Percentiles rank a stretch among this genome's conserved stretches.
These are phyloP conservation scores for Solanum peruvianum DNA, from an alignment of 257 asterid genomes.

Conservation along the genomic window DNA sequence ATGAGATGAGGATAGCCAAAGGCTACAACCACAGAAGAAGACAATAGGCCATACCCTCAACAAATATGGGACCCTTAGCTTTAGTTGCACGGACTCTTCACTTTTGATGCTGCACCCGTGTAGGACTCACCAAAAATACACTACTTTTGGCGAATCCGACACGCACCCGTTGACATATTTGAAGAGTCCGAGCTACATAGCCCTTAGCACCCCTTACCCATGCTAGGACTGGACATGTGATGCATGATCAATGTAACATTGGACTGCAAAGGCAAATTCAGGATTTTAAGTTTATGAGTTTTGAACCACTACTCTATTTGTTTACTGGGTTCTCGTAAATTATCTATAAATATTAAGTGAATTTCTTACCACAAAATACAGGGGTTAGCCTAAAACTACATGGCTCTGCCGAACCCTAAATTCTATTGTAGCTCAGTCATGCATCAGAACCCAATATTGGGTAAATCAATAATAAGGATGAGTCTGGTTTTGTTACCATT, in stretches of 20 bases:
- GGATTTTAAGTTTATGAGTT: not conserved
- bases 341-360: not conserved
- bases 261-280: not conserved
- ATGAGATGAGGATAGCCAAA: not conserved
- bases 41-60: not conserved
- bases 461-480: not conserved
- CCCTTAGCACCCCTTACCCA: not conserved
- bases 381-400: not conserved
- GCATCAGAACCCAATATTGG: not conserved
- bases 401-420: not conserved
- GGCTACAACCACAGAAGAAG: not conserved
- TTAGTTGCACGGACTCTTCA: no score
- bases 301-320: not conserved
- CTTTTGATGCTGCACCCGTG: no score
- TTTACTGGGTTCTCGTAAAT: not conserved
- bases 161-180: no score
- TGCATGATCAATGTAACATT: not conserved
- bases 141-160: no score
- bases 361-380: not conserved
- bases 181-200: no score
- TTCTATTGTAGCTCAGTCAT: not conserved
- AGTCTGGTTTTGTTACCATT: not conserved
- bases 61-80: not conserved
- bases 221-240: not conserved
- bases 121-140: no score